Base-by-base conservation (phyloP, 2,329 filamentous ascomycete genomes). In the Monosporascus cannonballus region DNA sequence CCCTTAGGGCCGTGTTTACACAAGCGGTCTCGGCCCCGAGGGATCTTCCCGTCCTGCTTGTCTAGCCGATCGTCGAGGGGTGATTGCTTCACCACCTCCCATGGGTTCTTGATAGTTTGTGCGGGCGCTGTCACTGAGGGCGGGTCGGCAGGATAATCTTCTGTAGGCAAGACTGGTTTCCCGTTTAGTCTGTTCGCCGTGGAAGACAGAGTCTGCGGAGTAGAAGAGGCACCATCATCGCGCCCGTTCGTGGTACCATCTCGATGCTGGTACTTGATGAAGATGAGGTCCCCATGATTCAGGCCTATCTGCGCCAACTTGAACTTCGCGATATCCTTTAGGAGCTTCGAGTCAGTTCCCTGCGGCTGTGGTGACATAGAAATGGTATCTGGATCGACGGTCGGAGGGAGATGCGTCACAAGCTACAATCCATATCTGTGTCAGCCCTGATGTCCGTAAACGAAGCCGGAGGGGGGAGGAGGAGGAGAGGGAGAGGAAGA, bases 1-100 rank as follows among this genome's bases (percentile, higher is more conserved):
- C 94, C 94, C 73, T 96, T 97, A 49, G 88, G 86, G 1, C 93
- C 93, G 69, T 99, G 94, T 56, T 90, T 86, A 74, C 94, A 99
- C 91, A 99, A 68, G 20, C 63, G 64, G 47, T 67, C 65, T 45
- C 62, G 63, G 18, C 64, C 57, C 24, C 67, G 62, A 39, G 66
- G 55, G 41, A 69, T 69, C 60, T 69, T 99, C 60, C 94, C 94
- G 76, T 94, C 87, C 60, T 86, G 80, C 72, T 84, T 90, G 71
- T 99, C 94, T 66, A 99, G 75, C 52, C 81, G 77, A 67, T 99
- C 86, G 67, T 99, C 95, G 9, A 99, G 78, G 2, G 85, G 77
- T 2, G 92, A 95, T 72, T 99, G 94, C 64, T 84, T 84, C 17
- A 97, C 87, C 8, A 87, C 83, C 66, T 99, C 94, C 94, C 94